Conservation (phyloP, 2,329 filamentous ascomycete species). For the Escovopsis sp. region DNA sequence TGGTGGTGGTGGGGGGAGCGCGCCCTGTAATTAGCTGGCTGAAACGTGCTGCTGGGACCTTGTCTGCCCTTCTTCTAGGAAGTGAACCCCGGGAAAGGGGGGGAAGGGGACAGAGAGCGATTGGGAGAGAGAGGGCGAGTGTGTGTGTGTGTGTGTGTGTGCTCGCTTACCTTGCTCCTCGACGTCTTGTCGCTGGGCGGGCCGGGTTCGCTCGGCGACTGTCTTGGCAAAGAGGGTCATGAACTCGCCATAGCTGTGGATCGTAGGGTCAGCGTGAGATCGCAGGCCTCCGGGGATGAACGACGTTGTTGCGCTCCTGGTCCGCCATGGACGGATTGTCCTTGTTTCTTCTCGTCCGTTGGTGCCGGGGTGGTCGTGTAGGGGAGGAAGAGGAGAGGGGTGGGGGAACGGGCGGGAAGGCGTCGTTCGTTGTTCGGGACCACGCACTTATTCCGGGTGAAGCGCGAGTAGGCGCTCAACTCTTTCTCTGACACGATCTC, state of each 20-base stretch:
- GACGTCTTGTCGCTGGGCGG: constrained; percentile 73
- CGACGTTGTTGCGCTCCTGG: too few relatives aligned
- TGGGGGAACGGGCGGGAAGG: too few relatives aligned
- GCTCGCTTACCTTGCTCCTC: constrained; percentile 54
- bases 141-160: too few relatives aligned
- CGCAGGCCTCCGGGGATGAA: too few relatives aligned
- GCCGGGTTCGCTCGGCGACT: constrained; percentile 69
- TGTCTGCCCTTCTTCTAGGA: too few relatives aligned
- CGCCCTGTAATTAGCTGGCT: not conserved
- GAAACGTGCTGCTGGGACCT: not conserved
- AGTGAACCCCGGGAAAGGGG: too few relatives aligned
- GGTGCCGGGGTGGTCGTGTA: too few relatives aligned
- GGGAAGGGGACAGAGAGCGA: not conserved
- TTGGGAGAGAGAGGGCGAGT: too few relatives aligned
- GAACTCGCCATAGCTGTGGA: constrained; percentile 40
- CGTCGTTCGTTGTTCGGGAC: too few relatives aligned
- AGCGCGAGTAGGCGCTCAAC: constrained; percentile 63
- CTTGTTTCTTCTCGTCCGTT: too few relatives aligned
- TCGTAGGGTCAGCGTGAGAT: not conserved
- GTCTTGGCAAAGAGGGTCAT: constrained; percentile 79
- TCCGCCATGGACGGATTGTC: too few relatives aligned
- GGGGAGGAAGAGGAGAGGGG: not conserved
- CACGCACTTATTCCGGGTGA: constrained; percentile 55
- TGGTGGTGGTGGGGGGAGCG: constrained; percentile 4
- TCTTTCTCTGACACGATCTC: constrained; percentile 69